A percentile compares a stretch with the other conserved stretches of the same genome.
Conservation (phyloP, 2,329 filamentous ascomycete genomes). For the Alternaria longipes region DNA sequence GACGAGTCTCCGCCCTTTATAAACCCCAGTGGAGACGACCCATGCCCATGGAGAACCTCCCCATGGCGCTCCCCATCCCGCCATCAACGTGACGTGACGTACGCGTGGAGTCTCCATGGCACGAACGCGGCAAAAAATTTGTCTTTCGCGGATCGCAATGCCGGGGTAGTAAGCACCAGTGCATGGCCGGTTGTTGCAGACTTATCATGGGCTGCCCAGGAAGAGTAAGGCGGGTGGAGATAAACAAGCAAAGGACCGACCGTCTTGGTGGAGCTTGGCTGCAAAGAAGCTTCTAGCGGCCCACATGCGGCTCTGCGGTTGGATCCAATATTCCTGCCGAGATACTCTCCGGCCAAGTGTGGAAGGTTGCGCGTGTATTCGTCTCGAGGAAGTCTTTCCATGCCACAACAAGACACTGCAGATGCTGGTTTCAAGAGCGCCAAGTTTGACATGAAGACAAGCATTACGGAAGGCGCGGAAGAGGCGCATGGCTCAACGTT, state of each 20-base stretch:
- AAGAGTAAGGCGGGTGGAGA: constrained; percentile 29
- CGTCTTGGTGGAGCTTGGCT: constrained; percentile 40
- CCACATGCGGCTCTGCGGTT: constrained; percentile 41
- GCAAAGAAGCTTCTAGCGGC: constrained; percentile 44
- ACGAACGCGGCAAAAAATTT: constrained; percentile 31
- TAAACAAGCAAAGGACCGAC: constrained; percentile 32
- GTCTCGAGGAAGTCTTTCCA: not conserved
- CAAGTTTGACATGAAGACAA: constrained; percentile 5
- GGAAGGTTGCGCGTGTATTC: constrained; percentile 8
- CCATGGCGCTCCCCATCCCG: constrained; percentile 28
- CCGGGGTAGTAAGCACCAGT: constrained; percentile 20
- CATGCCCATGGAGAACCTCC: constrained; percentile 33
- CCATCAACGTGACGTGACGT: constrained; percentile 24
- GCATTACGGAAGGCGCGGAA: constrained; percentile 11
- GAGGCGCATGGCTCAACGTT: constrained; percentile 10
- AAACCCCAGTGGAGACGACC: constrained; percentile 33
- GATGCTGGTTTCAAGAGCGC: not conserved
- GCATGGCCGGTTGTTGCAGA: constrained; percentile 29
- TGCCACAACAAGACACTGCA: not conserved
- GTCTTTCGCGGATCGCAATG: constrained; percentile 20
- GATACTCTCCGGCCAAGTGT: constrained; percentile 10
- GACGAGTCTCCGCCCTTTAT: constrained; percentile 35
- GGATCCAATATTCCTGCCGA: constrained; percentile 27
- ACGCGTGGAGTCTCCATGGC: constrained; percentile 38
- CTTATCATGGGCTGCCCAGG: constrained; percentile 20